Evolutionary conservation across 176 grass and related monocot genomes (phyloP), one percentile per base, ranked within the genome.

Genomic region (Musa itinerans): DNA sequence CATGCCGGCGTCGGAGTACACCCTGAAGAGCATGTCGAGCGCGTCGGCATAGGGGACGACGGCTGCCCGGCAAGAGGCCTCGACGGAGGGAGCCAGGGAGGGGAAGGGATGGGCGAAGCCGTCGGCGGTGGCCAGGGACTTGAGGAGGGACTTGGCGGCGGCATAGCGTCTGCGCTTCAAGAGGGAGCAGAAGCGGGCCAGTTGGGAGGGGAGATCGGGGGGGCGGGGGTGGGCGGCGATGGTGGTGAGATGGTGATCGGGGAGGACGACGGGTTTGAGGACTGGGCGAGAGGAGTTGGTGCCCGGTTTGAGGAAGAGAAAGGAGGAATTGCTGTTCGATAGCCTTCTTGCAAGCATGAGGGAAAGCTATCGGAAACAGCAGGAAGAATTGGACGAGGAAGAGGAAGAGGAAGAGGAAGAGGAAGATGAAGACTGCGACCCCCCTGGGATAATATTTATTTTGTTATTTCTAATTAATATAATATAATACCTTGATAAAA

Each of bases 1-100:
- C 17, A 68, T 19, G 0, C 90, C 90, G 0, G 59, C 55, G 53
- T 91, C 90, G 5, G 90, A 78, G 74, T 93, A 93, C 13, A 87
- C 88, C 69, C 90, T 80, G 86, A 98, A 84, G 71, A 93, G 80
- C 94, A 98, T 91, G 82, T 93, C 90, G 74, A 93, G 82, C 65
- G 89, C 87, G 0, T 68, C 51, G 0, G 82, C 62, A 22, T 76
- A 61, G 75, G 88, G 52, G 65, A 83, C 55, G 17, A 25, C 34
- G 23, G 70, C 48, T 16, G 11, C 48, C 27, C 69, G 65, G 65
- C 90, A 89, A 13, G 80, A 76, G 5, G 56, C 53, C 8, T 87
- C 81, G 20, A 92, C 69, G 24, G 69, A 84, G 23, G 68, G 1
- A 61, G 82, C 87, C 53, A 97, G 74, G 82, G 89, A 79, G 1